Evolutionary conservation across 768 basidiomycete genomes (phyloP), one percentile per base, ranked within the genome.

Genomic region (Chalciporus pseudorubinellus): DNA sequence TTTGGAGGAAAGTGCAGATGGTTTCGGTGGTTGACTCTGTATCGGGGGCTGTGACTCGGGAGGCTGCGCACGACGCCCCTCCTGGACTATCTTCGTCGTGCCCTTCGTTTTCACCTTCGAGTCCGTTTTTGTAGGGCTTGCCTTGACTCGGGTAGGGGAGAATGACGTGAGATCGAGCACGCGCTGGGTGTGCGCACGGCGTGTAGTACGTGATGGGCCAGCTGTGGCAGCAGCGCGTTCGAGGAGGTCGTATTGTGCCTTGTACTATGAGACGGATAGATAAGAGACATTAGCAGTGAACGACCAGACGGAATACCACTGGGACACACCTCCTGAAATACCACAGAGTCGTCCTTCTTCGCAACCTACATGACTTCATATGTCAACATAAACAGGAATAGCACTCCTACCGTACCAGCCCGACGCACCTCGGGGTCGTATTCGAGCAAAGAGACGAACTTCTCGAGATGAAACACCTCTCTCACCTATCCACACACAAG

Each of bases 401-500:
- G n/a, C 14, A 10, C 34, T 16, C 34, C 6, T 16, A 16, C 16
- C 12, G 13, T 11, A 1, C 14, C 34, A n/a, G 14, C 6, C 16
- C 9, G 28, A 24, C 81, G 33, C 55, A 89, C 88, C 68, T 74
- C 67, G 9, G 93, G 94, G 68, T 95, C 79, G 66, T 84, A 98
- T 18, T 75, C 77, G 31, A 93, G 70, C 73, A 95, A 76, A 21
- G 80, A 83, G 3, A 83, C 79, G 64, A 88, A 95, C 51, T 85
- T 76, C 57, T 94, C 87, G 70, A 95, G 77, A 63, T 98, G 94
- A 68, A 95, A 98, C 52, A 82, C 75, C 69, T 98, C 92, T 53
- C 94, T 82, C 43, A 95, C 77, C 87, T 92, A 54, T 38, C 19
- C 39, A 13, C 51, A 42, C 21, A 44, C 24, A 52, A 42, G 38